Base-by-base conservation (phyloP, 768 basidiomycete species). In the Gyrodon lividus region DNA sequence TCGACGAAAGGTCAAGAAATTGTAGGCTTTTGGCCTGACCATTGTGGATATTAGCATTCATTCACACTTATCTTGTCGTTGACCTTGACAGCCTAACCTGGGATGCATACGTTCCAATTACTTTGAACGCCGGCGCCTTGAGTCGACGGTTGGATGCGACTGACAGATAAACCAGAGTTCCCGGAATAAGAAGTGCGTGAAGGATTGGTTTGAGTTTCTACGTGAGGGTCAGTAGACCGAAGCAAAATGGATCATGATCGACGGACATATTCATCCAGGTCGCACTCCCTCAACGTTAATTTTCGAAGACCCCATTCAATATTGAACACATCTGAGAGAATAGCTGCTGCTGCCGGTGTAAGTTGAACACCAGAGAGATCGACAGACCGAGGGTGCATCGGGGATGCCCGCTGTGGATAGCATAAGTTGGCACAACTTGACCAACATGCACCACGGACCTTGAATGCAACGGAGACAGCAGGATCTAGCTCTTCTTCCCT, bases 251-350 rank as follows among this genome's bases (percentile, higher is more conserved):
- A 24, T 22, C 1, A 17, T n/a, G 46, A 20, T 39, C 39, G 38
- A 65, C 50, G 5, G 70, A 93, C 93, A 52, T 79, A 77, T 46
- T 92, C 89, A 57, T 94, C 92, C 19, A 98, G 68, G 58, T 94
- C 84, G 61, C 94, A 98, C 65, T 89, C 88, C 37, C 90, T 83
- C 48, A 97, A 79, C 0, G 88, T 84, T 19, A 96, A 74, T 61
- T 92, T 95, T 23, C 87, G 77, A 17, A 97, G 72, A 0, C 94
- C 95, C 89, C 94, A 98, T 68, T 98, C 92, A 51, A 97, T 86
- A 7, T 84, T 82, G 56, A 98, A 84, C 13, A 97, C 83, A 69
- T 98, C 96, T 0, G 96, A 87, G 16, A 99, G 77, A 16, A 93
- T 84, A 12, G 86, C 84, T 0, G 92, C 87, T 0, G 82, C 76